Conservation (phyloP, 306 rosid species). For the Lathyrus sativus region DNA sequence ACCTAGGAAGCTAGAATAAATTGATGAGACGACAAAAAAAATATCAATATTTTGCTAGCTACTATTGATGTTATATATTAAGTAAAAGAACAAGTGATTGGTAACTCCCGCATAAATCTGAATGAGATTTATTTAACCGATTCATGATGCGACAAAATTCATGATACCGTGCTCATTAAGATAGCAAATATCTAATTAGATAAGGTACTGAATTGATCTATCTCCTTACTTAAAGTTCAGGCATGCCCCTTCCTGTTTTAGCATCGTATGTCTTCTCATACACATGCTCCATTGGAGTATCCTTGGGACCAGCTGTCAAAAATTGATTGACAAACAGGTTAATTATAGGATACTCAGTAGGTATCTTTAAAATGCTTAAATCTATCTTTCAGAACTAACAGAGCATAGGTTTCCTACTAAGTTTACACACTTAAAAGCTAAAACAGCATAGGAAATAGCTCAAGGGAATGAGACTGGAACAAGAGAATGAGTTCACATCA, state of each 20-base stretch:
- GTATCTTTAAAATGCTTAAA: slow-evolving; percentile 1
- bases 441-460: slow-evolving; percentile 17
- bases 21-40: not conserved
- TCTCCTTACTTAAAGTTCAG: slow-evolving; percentile 67
- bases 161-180: slow-evolving; percentile 21
- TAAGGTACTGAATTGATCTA: slow-evolving; percentile 18
- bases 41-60: not conserved
- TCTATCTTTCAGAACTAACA: not conserved
- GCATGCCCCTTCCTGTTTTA: slow-evolving; percentile 88
- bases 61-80: not conserved
- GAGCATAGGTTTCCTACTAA: slow-evolving; percentile 9
- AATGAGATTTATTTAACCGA: slow-evolving; percentile 13
- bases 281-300: slow-evolving; percentile 74
- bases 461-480: not conserved
- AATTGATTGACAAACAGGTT: slow-evolving; percentile 6
- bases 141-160: slow-evolving; percentile 8
- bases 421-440: not conserved
- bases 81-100: not conserved
- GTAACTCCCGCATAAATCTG: not conserved
- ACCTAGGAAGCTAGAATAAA: not conserved
- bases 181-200: slow-evolving; percentile 22
- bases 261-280: slow-evolving; percentile 77
- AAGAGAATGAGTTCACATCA: slow-evolving; percentile 12
- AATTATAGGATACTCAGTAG: not conserved
- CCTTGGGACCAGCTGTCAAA: slow-evolving; percentile 87